Evolutionary conservation across 371 early-diverging fungal genomes (phyloP).

Genomic region (Mucor racemosus): DNA sequence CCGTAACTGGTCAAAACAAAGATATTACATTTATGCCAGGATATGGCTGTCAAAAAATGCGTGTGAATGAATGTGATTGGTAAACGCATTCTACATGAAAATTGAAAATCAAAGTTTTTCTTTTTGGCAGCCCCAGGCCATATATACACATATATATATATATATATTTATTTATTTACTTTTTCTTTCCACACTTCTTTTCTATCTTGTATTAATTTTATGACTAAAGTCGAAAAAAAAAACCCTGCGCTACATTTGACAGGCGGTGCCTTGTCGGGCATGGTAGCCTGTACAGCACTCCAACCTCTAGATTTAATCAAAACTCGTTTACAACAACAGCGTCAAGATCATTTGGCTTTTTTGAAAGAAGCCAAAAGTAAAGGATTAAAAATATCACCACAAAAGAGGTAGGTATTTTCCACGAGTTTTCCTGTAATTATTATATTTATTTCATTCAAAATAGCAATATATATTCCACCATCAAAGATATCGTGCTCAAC

Average conservation of each 20-base stretch:
- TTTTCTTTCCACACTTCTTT: background rate
- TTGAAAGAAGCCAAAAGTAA: slow-evolving; percentile 49
- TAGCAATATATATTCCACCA: slow-evolving; percentile 63
- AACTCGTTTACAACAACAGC: slow-evolving; percentile 81
- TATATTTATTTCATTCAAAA: background rate
- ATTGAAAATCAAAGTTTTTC: background rate
- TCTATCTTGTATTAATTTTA: background rate
- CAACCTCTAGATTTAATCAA: slow-evolving; percentile 95
- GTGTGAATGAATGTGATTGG: slow-evolving; percentile 8
- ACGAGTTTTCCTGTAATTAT: background rate
- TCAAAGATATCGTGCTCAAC: slow-evolving; percentile 61
- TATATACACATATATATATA: background rate
- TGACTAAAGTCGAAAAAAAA: slow-evolving; percentile 31
- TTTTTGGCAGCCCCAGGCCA: slow-evolving; percentile 2
- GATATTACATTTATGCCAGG: background rate
- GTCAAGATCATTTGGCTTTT: slow-evolving; percentile 58
- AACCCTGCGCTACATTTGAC: slow-evolving; percentile 64
- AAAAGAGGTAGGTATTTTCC: slow-evolving; percentile 30
- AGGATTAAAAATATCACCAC: slow-evolving; percentile 35
- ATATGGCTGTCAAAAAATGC: slow-evolving; percentile 9
- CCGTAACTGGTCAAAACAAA: background rate
- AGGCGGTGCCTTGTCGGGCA: slow-evolving; percentile 85
- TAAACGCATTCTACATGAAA: background rate
- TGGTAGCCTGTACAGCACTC: slow-evolving; percentile 79
- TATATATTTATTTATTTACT: background rate